These are phyloP conservation scores for Piper betle DNA, from an alignment of 164 flowering plant species.

Conservation along the genomic window DNA sequence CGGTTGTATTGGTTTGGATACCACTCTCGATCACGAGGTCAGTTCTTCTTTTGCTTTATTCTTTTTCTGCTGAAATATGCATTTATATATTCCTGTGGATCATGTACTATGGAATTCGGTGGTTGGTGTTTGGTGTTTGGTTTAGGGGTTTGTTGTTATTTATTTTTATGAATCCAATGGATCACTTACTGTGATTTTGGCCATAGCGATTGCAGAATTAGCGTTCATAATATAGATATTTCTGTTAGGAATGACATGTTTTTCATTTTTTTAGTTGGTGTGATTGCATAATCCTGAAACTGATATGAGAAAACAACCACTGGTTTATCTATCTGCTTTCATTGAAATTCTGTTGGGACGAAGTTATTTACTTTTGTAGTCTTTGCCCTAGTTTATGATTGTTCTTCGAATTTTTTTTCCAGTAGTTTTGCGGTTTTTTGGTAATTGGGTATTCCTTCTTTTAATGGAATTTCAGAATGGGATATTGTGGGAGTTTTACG, in stretches of 20 bases:
- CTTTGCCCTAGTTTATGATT: no score
- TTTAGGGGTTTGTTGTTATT: background rate
- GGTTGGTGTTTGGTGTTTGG: background rate
- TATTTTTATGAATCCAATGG: background rate
- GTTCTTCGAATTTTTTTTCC: no score
- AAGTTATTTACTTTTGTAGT: no score
- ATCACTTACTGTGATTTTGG: background rate
- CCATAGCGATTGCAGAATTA: background rate
- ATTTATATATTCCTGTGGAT: background rate
- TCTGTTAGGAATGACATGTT: no score
- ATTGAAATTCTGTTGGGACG: no score
- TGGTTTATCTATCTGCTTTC: no score
- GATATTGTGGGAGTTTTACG: background rate
- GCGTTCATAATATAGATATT: no score
- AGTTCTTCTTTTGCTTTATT: background rate
- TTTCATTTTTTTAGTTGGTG: no score
- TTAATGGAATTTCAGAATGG: background rate
- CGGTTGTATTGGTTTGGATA: conserved; percentile 54
- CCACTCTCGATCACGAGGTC: conserved; percentile 83
- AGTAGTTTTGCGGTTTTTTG: background rate
- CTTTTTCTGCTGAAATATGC: background rate
- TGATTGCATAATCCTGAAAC: no score
- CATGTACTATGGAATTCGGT: background rate
- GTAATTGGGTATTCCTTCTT: background rate
- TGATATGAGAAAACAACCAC: no score